phyloP scores from a whole-genome alignment of 2,329 filamentous ascomycete species.

The Clonostachys sp. region DNA sequence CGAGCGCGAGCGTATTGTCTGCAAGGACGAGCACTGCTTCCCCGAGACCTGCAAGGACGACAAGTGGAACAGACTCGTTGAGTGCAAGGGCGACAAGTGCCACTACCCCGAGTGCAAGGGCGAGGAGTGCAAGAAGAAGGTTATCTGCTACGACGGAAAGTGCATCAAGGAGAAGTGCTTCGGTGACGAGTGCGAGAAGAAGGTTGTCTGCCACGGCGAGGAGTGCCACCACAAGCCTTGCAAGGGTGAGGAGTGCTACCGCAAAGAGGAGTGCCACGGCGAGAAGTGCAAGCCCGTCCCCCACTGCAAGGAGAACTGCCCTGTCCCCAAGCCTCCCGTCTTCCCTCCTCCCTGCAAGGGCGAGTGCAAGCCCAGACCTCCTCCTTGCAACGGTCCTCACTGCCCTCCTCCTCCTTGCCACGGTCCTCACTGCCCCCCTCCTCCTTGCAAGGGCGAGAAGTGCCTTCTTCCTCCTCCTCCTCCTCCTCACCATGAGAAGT shows the following conservation, averaged over 20 bases:
- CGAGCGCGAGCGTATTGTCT: constrained; percentile 7
- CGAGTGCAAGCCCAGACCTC: constrained; percentile 2
- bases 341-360: neutral
- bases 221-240: constrained; percentile 21
- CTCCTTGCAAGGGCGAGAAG: neutral
- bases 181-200: constrained; percentile 17
- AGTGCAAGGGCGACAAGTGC: constrained; percentile 7
- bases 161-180: constrained; percentile 20
- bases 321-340: constrained; percentile 6
- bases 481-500: too few species aligned
- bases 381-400: constrained; percentile 3
- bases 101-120: constrained; percentile 7
- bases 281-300: constrained; percentile 14
- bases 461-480: too few species aligned
- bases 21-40: constrained; percentile 5
- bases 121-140: constrained; percentile 11
- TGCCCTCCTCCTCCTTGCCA: constrained; percentile 2
- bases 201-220: constrained; percentile 22
- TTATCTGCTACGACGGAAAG: constrained; percentile 25
- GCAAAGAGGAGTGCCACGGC: constrained; percentile 16
- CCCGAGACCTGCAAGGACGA: constrained; percentile 5
- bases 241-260: constrained; percentile 19
- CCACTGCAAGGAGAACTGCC: constrained; percentile 10
- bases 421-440: constrained; percentile 1
- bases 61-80: constrained; percentile 5